phyloP scores from a whole-genome alignment of 306 rosid genomes.

The Citrullus amarus region DNA sequence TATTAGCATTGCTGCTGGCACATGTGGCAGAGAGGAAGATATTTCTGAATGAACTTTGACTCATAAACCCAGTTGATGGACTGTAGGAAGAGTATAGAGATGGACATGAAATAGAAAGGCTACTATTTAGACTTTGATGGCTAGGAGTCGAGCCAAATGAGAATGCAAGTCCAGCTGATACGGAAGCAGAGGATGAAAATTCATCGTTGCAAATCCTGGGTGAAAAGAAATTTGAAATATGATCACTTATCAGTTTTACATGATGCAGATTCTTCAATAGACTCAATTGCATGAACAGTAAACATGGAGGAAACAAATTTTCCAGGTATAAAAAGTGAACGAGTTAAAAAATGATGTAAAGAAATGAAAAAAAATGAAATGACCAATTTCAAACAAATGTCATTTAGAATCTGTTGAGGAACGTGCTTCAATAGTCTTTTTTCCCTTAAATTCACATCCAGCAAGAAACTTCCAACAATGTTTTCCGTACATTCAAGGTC shows the following conservation, averaged over 20 bases:
- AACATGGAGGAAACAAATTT: background rate
- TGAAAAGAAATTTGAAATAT: constrained; percentile 19
- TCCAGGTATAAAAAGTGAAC: background rate
- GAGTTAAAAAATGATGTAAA: background rate
- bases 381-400: background rate
- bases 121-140: constrained; percentile 28
- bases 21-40: constrained; percentile 14
- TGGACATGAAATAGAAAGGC: constrained; percentile 28
- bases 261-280: constrained; percentile 16
- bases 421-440: background rate
- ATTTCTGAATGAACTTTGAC: constrained; percentile 27
- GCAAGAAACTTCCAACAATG: background rate
- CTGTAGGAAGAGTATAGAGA: constrained; percentile 14
- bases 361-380: background rate
- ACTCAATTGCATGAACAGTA: constrained; percentile 2
- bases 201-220: constrained; percentile 25
- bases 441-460: background rate
- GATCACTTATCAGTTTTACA: constrained; percentile 20
- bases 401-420: background rate
- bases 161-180: constrained; percentile 19
- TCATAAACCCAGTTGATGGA: constrained; percentile 16
- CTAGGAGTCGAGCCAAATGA: constrained; percentile 16
- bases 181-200: constrained; percentile 29
- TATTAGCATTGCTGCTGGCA: background rate
- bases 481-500: background rate